Evolutionary conservation across 2,329 filamentous ascomycete genomes (phyloP), one percentile per base, ranked within the genome.

Genomic region (Claviceps paspali): DNA sequence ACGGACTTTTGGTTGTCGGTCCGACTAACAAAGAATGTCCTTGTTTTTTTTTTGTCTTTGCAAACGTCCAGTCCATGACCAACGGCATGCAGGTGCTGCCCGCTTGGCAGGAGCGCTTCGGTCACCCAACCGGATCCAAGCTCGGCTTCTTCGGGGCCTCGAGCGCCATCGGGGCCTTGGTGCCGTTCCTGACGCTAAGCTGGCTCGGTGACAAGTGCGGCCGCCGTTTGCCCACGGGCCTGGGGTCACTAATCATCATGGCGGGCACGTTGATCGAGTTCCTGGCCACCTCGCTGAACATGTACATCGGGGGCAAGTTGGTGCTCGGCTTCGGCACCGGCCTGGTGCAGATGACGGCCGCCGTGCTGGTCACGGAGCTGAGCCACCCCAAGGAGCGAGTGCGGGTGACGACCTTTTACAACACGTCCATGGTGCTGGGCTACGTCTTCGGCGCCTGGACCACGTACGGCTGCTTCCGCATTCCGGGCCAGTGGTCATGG

Each of bases 401-500:
- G 30, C 56, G 47, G 38, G 52, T 48, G 43, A 61, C 50, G 27
- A 57, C 59, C 0, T 59, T 61, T 18, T 60, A 58, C 47, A 59
- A 60, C 38, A 60, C 57, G 3, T 58, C 59, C 5, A 62, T 61
- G n/a, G 60, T 54, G 2, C 45, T 59, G 11, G 57, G 57, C 21
- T 58, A 56, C 39, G 55, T 58, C 2, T 51, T 60, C 26, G 56
- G 53, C 15, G 55, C 56, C 12, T 60, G 57, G 57, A 51, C 50
- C 2, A 59, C 57, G 1, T 60, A 55, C 35, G 57, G 55, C 10
- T 52, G 45, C 38, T 50, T 45, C 23, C 41, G 41, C 12, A 52
- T 52, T 21, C 33, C 42, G 2, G 42, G 38, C 12, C 37, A 47
- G 21, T 72, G 67, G 69, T 60, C 61, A 0, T 68, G 65, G 70